Evolutionary conservation across 306 rosid genomes (phyloP).

Genomic region (cucumber (Cucumis sativus)): Cucumber_9930_V3 NC_026657.2:7824001-7824500

Average conservation of each 20-base stretch:
- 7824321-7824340: constrained; percentile 96
- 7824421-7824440: background rate
- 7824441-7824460: background rate
- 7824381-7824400: constrained; percentile 98
- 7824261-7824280: constrained; percentile 61
- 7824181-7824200: background rate
- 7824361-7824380: constrained; percentile 93
- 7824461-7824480: constrained; percentile 1
- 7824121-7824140: background rate
- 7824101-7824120: background rate
- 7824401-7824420: constrained; percentile 58
- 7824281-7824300: constrained; percentile 83
- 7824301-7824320: constrained; percentile 87
- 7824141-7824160: background rate
- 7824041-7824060: background rate
- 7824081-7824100: background rate
- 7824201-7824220: background rate
- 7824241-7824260: constrained; percentile 1
- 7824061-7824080: background rate
- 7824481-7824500: constrained; percentile 38
- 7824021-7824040: background rate
- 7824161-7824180: background rate
- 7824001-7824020: background rate
- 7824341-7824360: constrained; percentile 96
- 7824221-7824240: background rate